Base-by-base conservation (phyloP, 1,139 yeast species). In the Arxiozyma slooffiae region DNA sequence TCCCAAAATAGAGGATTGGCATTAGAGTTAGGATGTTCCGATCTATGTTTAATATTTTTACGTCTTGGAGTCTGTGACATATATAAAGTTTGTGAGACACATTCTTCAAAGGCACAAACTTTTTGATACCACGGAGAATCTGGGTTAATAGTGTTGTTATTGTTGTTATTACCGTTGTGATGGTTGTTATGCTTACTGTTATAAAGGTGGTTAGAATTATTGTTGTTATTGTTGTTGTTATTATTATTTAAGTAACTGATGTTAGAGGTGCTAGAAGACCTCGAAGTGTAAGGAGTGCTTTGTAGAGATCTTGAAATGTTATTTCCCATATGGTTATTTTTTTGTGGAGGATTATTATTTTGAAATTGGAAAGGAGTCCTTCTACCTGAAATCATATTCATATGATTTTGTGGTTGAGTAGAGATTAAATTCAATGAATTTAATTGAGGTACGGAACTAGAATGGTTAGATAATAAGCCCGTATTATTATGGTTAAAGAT, bases 21-120 rank as follows among this genome's bases (percentile, higher is more conserved):
- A 47, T 61, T 53, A 7, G 60, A 53, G 38, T 58, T 58, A 52
- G 63, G 61, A 51, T 58, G 63, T 41, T 61, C 61, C 9, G 60
- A 54, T 36, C 57, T 57, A 38, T 55, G 63, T 39, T 56, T 62
- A 48, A 56, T 55, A 46, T 57, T 59, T 44, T 59, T 59, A 42
- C 63, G 58, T 61, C 67, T 57, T 56, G 67, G 59, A 20, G 64
- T 62, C 51, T 63, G 75, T 54, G 60, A 63, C 66, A 63, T 62
- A 48, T 62, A 60, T 48, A 64, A 54, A 9, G 74, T 71, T 48
- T 70, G 72, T 4, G 71, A 60, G 7, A 75, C 67, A 56, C 75
- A 73, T 52, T 75, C 78, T 56, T 74, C 79, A 57, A 75, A 76
- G 3, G 78, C 76, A 42, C 70, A 56, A 16, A 71, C 66, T 51